Conservation (phyloP, 257 asterid genomes). For the Avicennia marina region DNA sequence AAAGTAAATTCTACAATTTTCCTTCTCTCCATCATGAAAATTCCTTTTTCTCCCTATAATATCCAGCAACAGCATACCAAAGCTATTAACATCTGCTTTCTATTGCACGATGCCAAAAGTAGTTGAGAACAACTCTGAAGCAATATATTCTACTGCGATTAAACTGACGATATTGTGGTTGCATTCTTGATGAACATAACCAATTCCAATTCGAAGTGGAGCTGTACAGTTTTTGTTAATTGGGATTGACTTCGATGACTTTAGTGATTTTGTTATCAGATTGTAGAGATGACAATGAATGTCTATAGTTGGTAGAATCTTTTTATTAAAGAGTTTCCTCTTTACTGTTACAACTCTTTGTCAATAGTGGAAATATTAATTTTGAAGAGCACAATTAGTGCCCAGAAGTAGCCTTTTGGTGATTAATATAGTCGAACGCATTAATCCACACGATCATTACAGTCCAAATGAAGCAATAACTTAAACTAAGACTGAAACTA, state of each 20-base stretch:
- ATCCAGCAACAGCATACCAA: constrained; percentile 25
- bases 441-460: constrained; percentile 2
- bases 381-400: constrained; percentile 4
- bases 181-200: constrained; percentile 24
- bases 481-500: no score
- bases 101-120: constrained; percentile 1
- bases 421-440: constrained; percentile 12
- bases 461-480: no score
- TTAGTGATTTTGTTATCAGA: no score
- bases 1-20: not conserved
- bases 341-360: no score
- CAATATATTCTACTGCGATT: constrained; percentile 29
- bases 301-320: not conserved
- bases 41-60: constrained; percentile 11
- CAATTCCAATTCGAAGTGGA: no score
- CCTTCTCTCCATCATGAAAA: not conserved
- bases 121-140: constrained; percentile 30
- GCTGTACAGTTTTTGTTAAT: no score
- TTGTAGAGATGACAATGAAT: no score
- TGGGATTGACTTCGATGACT: no score
- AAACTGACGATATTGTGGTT: constrained; percentile 14
- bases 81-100: constrained; percentile 28
- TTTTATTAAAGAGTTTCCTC: no score
- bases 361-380: no score
- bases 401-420: not conserved